phyloP scores from a whole-genome alignment of 495 filamentous ascomycete species.

The Aspergillus nanangensis region DNA sequence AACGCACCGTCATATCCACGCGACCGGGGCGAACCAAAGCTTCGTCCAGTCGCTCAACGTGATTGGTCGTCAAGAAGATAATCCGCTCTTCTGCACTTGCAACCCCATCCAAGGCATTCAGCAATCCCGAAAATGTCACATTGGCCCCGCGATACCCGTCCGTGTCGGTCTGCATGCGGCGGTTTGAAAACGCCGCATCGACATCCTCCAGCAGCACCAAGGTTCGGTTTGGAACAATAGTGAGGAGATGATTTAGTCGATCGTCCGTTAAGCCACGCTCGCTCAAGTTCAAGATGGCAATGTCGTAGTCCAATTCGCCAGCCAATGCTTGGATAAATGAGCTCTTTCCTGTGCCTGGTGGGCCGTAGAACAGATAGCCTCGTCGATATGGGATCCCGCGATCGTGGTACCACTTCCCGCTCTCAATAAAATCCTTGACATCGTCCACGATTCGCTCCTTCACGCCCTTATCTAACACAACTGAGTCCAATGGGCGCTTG shows the following conservation, averaged over 20 bases:
- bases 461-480: slow-evolving; percentile 80
- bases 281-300: slow-evolving; percentile 90
- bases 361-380: slow-evolving; percentile 90
- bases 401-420: slow-evolving; percentile 85
- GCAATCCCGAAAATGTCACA: slow-evolving; percentile 89
- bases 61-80: slow-evolving; percentile 92
- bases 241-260: slow-evolving; percentile 79
- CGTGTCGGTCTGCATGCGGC: slow-evolving; percentile 62
- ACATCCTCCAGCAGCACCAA: slow-evolving; percentile 90
- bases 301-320: slow-evolving; percentile 87
- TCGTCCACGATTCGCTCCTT: slow-evolving; percentile 83
- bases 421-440: slow-evolving; percentile 74
- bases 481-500: slow-evolving; percentile 83
- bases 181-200: slow-evolving; percentile 85
- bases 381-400: slow-evolving; percentile 92
- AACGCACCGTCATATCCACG: slow-evolving; percentile 87
- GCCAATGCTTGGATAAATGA: slow-evolving; percentile 95
- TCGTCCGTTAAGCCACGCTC: slow-evolving; percentile 93
- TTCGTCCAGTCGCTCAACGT: slow-evolving; percentile 81
- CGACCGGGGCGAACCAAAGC: slow-evolving; percentile 87
- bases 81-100: slow-evolving; percentile 94
- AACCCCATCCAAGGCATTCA: slow-evolving; percentile 92
- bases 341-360: slow-evolving; percentile 91
- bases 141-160: slow-evolving; percentile 88
- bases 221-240: slow-evolving; percentile 80